Evolutionary conservation across 2,329 filamentous ascomycete species (phyloP).

Genomic region (Nothophaeocryptopus gaeumannii): DNA sequence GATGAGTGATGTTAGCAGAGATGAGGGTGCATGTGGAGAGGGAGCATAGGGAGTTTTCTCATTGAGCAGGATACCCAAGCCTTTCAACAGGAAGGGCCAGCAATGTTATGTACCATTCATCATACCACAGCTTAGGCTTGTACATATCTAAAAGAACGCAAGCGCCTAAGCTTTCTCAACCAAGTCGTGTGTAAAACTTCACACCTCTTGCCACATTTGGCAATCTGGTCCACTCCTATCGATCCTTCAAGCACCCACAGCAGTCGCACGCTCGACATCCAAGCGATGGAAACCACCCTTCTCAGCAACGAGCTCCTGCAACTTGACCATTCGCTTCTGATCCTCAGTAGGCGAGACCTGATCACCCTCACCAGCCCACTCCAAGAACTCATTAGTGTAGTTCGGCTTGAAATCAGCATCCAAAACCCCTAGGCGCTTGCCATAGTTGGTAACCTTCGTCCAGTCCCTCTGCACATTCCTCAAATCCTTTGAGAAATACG

Average conservation of each 20-base stretch:
- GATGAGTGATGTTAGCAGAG: too few species aligned
- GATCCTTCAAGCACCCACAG: conserved; percentile 15
- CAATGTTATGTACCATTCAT: not conserved
- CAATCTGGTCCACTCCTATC: not conserved
- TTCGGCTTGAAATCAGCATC: conserved; percentile 64
- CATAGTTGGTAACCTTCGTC: conserved; percentile 74
- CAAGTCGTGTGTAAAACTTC: conserved; percentile 2
- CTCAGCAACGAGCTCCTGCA: conserved; percentile 65
- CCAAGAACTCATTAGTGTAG: conserved; percentile 68
- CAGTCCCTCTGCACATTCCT: conserved; percentile 75
- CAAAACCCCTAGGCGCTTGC: conserved; percentile 68
- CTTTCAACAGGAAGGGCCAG: conserved; percentile 20
- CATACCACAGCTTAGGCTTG: conserved; percentile 6
- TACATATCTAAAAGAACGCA: conserved; percentile 17
- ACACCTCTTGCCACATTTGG: not conserved
- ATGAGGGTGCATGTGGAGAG: too few species aligned
- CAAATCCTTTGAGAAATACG: conserved; percentile 71
- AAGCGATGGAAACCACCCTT: conserved; percentile 64
- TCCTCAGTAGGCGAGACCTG: conserved; percentile 67
- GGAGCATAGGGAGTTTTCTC: too few species aligned
- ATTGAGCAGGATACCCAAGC: conserved; percentile 5
- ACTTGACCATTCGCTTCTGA: conserved; percentile 68
- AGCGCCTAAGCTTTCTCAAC: conserved; percentile 6
- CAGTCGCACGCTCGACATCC: conserved; percentile 24
- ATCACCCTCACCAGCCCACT: conserved; percentile 63